Evolutionary conservation across 768 basidiomycete species (phyloP), one percentile per base, ranked within the genome.

Genomic region (Amanita jacksonii): DNA sequence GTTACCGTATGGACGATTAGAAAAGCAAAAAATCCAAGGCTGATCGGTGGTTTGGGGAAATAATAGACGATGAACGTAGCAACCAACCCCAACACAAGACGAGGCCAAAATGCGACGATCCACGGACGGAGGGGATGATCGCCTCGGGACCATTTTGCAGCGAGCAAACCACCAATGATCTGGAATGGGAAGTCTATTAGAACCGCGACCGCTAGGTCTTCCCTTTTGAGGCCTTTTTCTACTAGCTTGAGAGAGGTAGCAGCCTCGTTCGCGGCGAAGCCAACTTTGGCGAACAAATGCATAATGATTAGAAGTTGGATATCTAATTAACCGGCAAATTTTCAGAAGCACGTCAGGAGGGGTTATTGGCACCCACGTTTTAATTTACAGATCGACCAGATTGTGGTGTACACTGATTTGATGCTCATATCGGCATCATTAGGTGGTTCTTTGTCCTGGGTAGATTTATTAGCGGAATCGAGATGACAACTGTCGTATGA

Each of bases 141-240:
- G 10, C 90, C 89, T 43, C 75, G 70, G 4, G 89, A 84, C 90
- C 91, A 97, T 52, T 79, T 81, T 3, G 90, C 94, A 1, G 93
- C 90, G 19, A 94, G 67, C 84, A 87, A 98, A 5, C 94, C 94
- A 16, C 89, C 92, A 45, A 86, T 57, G 40, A 99, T 90, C 68
- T 98, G 93, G 65, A 96, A 94, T 2, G 96, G 96, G 53, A 98
- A 97, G 62, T 99, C 96, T 51, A 98, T 84, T 30, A 98, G 77
- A 34, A 94, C 93, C 3, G 90, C 85, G 12, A 92, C 71, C n/a
- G 96, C 92, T 30, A 98, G 73, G 54, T 99, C 96, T 67, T 98
- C 96, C 31, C 92, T 84, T 47, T 81, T 85, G 43, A 99, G 72
- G 1, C 96, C 96, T 57, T 98, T 98, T 62, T 99, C 96, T 33